Conservation (phyloP, 2,329 filamentous ascomycete species). For the Alternaria panax region DNA sequence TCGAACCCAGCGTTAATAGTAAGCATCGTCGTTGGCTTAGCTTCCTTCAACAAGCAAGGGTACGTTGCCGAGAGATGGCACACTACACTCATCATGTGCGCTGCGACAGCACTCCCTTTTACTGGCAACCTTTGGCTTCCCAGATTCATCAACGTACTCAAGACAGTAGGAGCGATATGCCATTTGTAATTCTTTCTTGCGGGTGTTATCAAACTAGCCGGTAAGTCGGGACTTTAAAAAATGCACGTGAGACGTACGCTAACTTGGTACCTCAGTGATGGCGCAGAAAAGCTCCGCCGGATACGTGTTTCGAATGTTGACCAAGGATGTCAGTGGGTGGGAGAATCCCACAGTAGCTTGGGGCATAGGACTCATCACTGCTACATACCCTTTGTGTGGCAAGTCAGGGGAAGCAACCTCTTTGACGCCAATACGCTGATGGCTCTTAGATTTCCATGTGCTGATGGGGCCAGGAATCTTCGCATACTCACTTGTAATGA, state of each 20-base stretch:
- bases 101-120: constrained; percentile 48
- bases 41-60: constrained; percentile 43
- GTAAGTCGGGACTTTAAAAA: background rate
- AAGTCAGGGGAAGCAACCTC: background rate
- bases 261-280: constrained; percentile 32
- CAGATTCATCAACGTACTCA: constrained; percentile 53
- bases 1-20: constrained; percentile 37
- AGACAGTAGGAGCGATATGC: constrained; percentile 55
- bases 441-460: constrained; percentile 49
- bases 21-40: constrained; percentile 26
- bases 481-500: no score
- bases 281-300: constrained; percentile 48
- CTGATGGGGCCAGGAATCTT: constrained; percentile 40
- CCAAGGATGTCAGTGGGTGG: constrained; percentile 53
- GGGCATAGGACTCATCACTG: constrained; percentile 49
- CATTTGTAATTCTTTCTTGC: constrained; percentile 60
- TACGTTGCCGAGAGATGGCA: constrained; percentile 55
- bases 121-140: constrained; percentile 55
- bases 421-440: background rate
- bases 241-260: background rate
- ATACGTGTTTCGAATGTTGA: constrained; percentile 57
- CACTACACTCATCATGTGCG: constrained; percentile 55
- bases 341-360: constrained; percentile 52
- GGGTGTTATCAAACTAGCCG: constrained; percentile 54
- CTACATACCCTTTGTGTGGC: constrained; percentile 26